A percentile compares a stretch with the other conserved stretches of the same genome.
phyloP scores from a whole-genome alignment of 768 basidiomycete genomes.

The Phlebiopsis gigantea region DNA sequence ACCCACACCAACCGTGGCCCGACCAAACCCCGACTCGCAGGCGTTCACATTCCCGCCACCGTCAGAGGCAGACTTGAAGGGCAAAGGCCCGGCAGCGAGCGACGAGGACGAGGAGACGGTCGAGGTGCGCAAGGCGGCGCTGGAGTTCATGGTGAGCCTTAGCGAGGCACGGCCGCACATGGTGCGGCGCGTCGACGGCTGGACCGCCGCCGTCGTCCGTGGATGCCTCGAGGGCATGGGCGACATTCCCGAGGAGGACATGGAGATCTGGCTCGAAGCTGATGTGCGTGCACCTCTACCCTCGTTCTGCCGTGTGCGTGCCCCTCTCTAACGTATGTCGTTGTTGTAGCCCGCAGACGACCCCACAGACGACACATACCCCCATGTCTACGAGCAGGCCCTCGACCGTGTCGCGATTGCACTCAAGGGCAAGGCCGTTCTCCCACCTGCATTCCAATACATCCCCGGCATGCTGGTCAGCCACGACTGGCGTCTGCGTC shows the following conservation, averaged over 20 bases:
- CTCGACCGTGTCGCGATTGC: constrained; percentile 80
- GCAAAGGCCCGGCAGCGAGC: constrained; percentile 21
- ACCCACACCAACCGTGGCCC: constrained; percentile 48
- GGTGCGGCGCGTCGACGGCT: constrained; percentile 63
- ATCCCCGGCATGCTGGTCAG: constrained; percentile 79
- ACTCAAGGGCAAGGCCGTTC: constrained; percentile 66
- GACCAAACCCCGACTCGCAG: constrained; percentile 33
- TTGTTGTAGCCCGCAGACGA: constrained; percentile 64
- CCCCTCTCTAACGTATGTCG: background rate
- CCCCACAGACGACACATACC: constrained; percentile 60
- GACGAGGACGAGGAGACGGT: constrained; percentile 56
- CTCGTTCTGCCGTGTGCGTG: background rate
- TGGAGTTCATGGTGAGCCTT: constrained; percentile 83
- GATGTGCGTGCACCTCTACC: constrained; percentile 47
- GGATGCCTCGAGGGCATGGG: constrained; percentile 82
- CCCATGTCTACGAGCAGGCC: constrained; percentile 76
- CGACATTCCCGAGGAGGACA: constrained; percentile 60
- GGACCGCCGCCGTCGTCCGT: constrained; percentile 65
- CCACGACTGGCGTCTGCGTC: constrained; percentile 80
- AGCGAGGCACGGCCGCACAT: constrained; percentile 68
- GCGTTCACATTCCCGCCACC: constrained; percentile 37
- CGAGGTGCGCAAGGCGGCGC: constrained; percentile 63
- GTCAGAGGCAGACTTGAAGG: constrained; percentile 18
- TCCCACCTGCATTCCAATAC: constrained; percentile 78
- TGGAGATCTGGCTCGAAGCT: constrained; percentile 62